Percentiles rank a stretch among this genome's conserved stretches.
These are phyloP conservation scores for Spencermartinsiella ligniputridi DNA, from an alignment of 1,139 yeast species.

Conservation along the genomic window DNA sequence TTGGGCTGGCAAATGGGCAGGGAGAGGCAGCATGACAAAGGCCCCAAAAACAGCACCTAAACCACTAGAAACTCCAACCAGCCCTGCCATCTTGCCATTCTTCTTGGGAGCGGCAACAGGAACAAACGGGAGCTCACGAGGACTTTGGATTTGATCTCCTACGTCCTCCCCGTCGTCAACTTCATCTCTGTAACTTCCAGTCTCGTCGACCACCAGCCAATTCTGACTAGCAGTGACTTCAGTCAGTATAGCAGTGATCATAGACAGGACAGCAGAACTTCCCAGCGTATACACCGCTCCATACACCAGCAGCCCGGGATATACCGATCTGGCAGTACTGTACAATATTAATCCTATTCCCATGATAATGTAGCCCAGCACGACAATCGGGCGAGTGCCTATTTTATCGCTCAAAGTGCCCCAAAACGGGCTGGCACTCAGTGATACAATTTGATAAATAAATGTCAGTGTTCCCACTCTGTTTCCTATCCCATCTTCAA, in stretches of 20 bases:
- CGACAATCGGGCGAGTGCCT: conserved; percentile 52
- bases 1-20: conserved; percentile 43
- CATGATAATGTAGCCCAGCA: conserved; percentile 45
- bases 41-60: conserved; percentile 59
- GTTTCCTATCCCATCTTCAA: conserved; percentile 37
- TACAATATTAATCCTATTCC: conserved; percentile 49
- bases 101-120: conserved; percentile 20
- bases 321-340: conserved; percentile 42
- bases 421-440: conserved; percentile 54
- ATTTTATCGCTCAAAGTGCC: conserved; percentile 62
- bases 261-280: conserved; percentile 44
- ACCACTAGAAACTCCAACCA: conserved; percentile 61
- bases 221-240: conserved; percentile 41
- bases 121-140: conserved; percentile 3
- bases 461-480: conserved; percentile 60
- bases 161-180: conserved; percentile 7
- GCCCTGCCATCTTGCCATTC: conserved; percentile 56
- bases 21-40: conserved; percentile 70
- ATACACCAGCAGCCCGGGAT: conserved; percentile 48
- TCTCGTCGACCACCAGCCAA: conserved; percentile 11
- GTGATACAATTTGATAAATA: conserved; percentile 56
- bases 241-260: conserved; percentile 49
- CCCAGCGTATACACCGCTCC: conserved; percentile 61
- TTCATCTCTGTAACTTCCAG: conserved; percentile 3
- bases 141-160: conserved; percentile 7